phyloP scores from a whole-genome alignment of 768 basidiomycete species.

The Tricholoma sp. region DNA sequence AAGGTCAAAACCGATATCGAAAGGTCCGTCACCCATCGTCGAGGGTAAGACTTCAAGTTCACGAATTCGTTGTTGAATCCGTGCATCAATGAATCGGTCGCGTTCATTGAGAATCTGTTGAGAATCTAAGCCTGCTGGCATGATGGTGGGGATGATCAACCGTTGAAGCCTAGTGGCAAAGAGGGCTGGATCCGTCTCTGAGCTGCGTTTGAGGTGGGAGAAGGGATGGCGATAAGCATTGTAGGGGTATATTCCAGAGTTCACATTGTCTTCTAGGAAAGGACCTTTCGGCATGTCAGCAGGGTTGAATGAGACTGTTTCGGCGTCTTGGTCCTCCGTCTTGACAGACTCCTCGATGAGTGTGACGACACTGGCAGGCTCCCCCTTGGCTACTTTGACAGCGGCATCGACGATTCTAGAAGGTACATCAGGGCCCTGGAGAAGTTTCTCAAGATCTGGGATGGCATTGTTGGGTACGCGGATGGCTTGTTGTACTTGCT shows the following conservation, averaged over 20 bases:
- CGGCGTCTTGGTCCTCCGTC: constrained; percentile 47
- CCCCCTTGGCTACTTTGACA: constrained; percentile 66
- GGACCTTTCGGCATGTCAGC: constrained; percentile 67
- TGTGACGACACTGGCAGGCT: constrained; percentile 21
- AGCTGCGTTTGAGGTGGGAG: constrained; percentile 64
- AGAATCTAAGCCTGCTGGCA: constrained; percentile 90
- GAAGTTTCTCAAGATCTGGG: constrained; percentile 59
- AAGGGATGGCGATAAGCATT: constrained; percentile 87
- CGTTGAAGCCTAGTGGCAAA: constrained; percentile 74
- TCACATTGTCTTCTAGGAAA: constrained; percentile 73
- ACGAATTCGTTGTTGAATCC: constrained; percentile 81
- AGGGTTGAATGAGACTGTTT: constrained; percentile 39
- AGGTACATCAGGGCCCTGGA: constrained; percentile 54
- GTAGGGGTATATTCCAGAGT: constrained; percentile 86
- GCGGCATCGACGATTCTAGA: constrained; percentile 69
- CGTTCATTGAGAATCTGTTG: constrained; percentile 89
- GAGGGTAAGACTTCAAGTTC: constrained; percentile 81
- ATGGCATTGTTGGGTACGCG: constrained; percentile 57
- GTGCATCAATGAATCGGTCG: constrained; percentile 84
- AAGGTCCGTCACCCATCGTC: constrained; percentile 72
- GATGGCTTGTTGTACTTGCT: constrained; percentile 65
- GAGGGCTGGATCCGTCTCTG: constrained; percentile 54
- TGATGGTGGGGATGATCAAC: constrained; percentile 81
- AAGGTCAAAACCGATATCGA: constrained; percentile 42
- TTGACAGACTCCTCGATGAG: constrained; percentile 42